Percentiles rank a stretch among this genome's conserved stretches.
phyloP scores from a whole-genome alignment of 768 basidiomycete genomes.

The Aureoboletus auriporus region DNA sequence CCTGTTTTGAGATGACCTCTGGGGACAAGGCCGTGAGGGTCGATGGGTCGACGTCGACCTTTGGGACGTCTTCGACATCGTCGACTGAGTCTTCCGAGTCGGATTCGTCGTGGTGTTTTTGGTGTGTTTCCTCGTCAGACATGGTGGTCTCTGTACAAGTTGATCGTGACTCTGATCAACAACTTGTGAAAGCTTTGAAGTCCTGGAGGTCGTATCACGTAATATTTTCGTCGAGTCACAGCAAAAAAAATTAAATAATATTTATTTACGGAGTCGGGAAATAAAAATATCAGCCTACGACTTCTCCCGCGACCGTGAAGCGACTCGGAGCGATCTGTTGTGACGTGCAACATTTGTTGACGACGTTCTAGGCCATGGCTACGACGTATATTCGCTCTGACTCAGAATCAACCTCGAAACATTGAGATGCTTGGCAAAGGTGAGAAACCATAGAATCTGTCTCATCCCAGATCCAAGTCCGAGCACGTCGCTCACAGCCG shows the following conservation, averaged over 20 bases:
- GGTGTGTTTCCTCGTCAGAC: conserved; percentile 65
- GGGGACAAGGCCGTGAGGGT: conserved; percentile 86
- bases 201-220: no score
- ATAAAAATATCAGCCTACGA: not conserved
- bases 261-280: not conserved
- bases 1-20: conserved; percentile 89
- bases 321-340: not conserved
- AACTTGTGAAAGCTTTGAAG: no score
- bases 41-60: conserved; percentile 74
- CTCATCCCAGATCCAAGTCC: not conserved
- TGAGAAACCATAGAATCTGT: conserved; percentile 3
- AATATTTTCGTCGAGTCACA: no score
- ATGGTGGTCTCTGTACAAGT: conserved; percentile 34
- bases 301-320: not conserved
- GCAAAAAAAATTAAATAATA: no score
- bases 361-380: not conserved
- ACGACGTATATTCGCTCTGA: not conserved
- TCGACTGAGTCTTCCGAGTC: conserved; percentile 69
- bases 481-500: not conserved
- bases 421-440: conserved; percentile 25
- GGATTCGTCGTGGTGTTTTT: conserved; percentile 62
- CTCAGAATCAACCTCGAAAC: no score
- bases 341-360: no score
- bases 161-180: conserved; percentile 12
- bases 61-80: conserved; percentile 49